Percentiles rank a stretch among this genome's conserved stretches.
Conservation (phyloP, 768 basidiomycete species). For the Zangia roseola region DNA sequence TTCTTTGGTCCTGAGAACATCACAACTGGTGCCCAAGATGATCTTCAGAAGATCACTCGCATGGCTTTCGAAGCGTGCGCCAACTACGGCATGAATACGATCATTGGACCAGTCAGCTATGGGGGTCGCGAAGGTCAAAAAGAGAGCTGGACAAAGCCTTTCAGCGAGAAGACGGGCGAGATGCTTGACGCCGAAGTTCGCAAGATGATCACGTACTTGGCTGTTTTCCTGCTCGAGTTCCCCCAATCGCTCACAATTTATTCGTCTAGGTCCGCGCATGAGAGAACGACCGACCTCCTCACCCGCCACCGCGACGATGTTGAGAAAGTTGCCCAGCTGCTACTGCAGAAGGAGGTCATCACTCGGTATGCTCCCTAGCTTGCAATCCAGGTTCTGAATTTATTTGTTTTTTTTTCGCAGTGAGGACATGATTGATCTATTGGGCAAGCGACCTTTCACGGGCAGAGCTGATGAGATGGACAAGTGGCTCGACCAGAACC, state of each 20-base stretch:
- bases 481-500: slow-evolving; percentile 89
- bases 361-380: slow-evolving; percentile 60
- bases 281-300: slow-evolving; percentile 78
- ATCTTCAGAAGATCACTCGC: slow-evolving; percentile 94
- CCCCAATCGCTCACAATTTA: slow-evolving; percentile 6
- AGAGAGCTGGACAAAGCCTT: slow-evolving; percentile 94
- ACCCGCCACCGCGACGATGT: slow-evolving; percentile 82
- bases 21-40: slow-evolving; percentile 98
- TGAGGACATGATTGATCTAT: slow-evolving; percentile 82
- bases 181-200: slow-evolving; percentile 89
- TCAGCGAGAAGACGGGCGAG: slow-evolving; percentile 96
- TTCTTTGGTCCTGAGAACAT: slow-evolving; percentile 92
- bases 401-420: slow-evolving; percentile 36
- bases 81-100: slow-evolving; percentile 95
- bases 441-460: slow-evolving; percentile 82
- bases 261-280: slow-evolving; percentile 62
- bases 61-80: slow-evolving; percentile 97
- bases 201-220: slow-evolving; percentile 86
- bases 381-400: neutral
- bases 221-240: slow-evolving; percentile 6
- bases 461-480: slow-evolving; percentile 90
- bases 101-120: slow-evolving; percentile 95
- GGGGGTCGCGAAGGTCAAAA: slow-evolving; percentile 82
- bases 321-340: slow-evolving; percentile 86
- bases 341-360: slow-evolving; percentile 95